Percentiles rank a stretch among this genome's conserved stretches.
phyloP scores from a whole-genome alignment of 148 eudicot species.

The Cornus suecica region DNA sequence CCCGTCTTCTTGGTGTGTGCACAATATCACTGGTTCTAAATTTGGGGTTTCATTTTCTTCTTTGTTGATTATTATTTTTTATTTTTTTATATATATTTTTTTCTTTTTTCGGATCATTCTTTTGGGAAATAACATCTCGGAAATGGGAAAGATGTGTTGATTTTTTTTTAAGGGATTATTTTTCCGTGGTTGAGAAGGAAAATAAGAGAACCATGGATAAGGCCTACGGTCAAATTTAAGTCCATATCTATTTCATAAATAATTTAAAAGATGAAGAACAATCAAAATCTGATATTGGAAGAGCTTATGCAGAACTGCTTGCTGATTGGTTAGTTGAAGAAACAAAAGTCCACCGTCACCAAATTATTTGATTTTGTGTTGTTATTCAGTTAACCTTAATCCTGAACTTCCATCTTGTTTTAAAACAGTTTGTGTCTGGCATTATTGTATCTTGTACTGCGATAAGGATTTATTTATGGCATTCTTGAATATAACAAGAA shows the following conservation, averaged over 20 bases:
- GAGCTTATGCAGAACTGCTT: not conserved
- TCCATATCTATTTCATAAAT: not conserved
- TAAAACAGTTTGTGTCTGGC: too few species aligned
- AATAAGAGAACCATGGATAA: not conserved
- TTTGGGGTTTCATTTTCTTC: not conserved
- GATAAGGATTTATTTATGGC: too few species aligned
- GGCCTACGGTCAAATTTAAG: not conserved
- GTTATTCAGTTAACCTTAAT: not conserved
- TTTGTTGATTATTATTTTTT: too few species aligned
- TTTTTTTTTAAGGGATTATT: not conserved
- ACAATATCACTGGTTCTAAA: conserved; percentile 6
- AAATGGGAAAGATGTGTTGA: not conserved
- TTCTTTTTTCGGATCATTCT: not conserved
- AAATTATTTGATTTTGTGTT: too few species aligned
- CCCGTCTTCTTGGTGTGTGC: conserved; percentile 84
- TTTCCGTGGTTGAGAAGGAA: not conserved
- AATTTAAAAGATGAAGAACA: too few species aligned
- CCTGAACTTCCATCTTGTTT: not conserved
- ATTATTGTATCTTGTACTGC: too few species aligned
- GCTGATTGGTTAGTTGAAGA: not conserved
- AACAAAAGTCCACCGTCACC: not conserved
- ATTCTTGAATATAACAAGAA: too few species aligned
- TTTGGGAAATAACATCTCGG: not conserved
- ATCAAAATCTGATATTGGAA: not conserved
- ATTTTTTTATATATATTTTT: too few species aligned